Evolutionary conservation across 768 basidiomycete genomes (phyloP).

Genomic region (Amyloporia xantha): DNA sequence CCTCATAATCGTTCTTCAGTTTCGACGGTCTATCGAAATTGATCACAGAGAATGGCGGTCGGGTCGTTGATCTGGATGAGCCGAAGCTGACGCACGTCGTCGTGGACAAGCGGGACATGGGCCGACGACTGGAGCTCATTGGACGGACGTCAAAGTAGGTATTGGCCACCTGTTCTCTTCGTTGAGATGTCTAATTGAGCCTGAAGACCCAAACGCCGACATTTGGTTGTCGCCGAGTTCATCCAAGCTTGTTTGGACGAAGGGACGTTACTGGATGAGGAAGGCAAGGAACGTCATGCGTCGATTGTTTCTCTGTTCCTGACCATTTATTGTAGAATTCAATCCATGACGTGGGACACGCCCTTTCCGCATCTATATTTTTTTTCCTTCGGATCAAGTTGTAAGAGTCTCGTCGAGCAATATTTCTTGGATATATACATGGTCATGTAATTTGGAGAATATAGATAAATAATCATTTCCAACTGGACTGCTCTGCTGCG

Average conservation of each 20-base stretch:
- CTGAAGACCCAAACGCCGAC: constrained; percentile 69
- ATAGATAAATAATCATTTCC: too few species aligned
- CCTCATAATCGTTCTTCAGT: constrained; percentile 32
- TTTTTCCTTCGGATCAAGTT: too few species aligned
- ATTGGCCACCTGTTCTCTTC: neutral
- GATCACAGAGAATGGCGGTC: constrained; percentile 69
- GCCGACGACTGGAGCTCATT: constrained; percentile 64
- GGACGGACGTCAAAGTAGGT: constrained; percentile 66
- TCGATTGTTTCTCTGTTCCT: constrained; percentile 4
- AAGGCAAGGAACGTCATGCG: too few species aligned
- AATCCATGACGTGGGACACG: constrained; percentile 5
- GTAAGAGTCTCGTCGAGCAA: too few species aligned
- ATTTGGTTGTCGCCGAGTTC: constrained; percentile 73
- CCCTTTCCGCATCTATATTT: too few species aligned
- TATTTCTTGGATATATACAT: too few species aligned
- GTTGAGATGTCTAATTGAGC: constrained; percentile 9
- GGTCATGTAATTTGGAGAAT: too few species aligned
- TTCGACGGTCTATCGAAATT: constrained; percentile 43
- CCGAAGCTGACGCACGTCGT: constrained; percentile 83
- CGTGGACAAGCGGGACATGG: constrained; percentile 75
- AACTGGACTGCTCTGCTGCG: too few species aligned
- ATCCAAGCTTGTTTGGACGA: constrained; percentile 79
- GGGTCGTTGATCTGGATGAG: constrained; percentile 59
- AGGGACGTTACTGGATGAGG: constrained; percentile 76
- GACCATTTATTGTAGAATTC: constrained; percentile 9